phyloP scores from a whole-genome alignment of 768 basidiomycete species.

The Mycena pura region DNA sequence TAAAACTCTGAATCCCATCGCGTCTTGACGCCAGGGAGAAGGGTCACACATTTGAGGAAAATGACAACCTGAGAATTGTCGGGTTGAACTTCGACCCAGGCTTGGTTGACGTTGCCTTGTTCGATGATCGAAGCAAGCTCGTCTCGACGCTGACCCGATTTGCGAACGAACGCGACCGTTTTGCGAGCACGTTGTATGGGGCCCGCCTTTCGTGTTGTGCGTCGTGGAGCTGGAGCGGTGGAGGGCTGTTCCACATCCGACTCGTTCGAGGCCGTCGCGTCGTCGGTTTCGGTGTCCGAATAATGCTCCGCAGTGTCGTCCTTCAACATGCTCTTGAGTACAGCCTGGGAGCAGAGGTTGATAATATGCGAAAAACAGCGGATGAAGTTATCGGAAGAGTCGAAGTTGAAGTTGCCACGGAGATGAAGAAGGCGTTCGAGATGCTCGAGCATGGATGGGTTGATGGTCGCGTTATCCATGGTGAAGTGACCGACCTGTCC shows the following conservation, averaged over 20 bases:
- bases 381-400: background rate
- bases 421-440: background rate
- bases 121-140: background rate
- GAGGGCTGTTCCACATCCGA: background rate
- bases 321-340: background rate
- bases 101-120: background rate
- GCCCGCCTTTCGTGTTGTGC: background rate
- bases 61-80: background rate
- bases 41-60: background rate
- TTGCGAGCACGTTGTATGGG: too few relatives aligned
- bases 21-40: background rate
- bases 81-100: background rate
- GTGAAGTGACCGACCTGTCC: background rate
- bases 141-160: background rate
- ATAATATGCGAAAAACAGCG: background rate
- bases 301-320: background rate
- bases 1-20: too few relatives aligned
- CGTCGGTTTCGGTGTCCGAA: background rate
- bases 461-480: too few relatives aligned
- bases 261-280: background rate
- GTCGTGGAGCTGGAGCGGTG: background rate
- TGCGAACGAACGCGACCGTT: too few relatives aligned
- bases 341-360: background rate
- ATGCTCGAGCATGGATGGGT: background rate
- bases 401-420: background rate